These are phyloP conservation scores for Lepidopterella palustris DNA, from an alignment of 495 filamentous ascomycete species.

Conservation along the genomic window DNA sequence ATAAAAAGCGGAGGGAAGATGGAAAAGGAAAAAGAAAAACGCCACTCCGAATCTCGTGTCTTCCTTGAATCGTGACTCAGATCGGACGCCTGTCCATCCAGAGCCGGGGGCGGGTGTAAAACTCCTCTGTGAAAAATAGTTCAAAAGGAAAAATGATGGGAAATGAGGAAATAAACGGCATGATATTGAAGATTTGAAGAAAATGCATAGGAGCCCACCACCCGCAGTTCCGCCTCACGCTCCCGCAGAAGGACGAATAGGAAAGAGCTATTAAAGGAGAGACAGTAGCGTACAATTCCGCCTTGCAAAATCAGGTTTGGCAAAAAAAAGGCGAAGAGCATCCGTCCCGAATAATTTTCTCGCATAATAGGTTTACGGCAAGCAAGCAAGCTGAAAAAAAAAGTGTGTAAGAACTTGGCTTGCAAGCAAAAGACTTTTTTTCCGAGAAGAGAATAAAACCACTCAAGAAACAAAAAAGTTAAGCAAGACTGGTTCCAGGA, in stretches of 20 bases:
- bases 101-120: too few relatives aligned
- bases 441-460: neutral
- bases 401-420: neutral
- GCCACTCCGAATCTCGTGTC: neutral
- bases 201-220: too few relatives aligned
- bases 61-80: neutral
- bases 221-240: neutral
- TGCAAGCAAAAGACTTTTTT: neutral
- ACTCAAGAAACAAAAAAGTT: too few relatives aligned
- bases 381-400: neutral
- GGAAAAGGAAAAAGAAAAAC: too few relatives aligned
- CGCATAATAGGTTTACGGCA: neutral
- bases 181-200: neutral
- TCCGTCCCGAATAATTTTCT: too few relatives aligned
- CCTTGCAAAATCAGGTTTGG: neutral
- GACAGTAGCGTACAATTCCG: neutral
- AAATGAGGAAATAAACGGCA: neutral
- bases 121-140: neutral
- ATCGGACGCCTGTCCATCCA: too few relatives aligned
- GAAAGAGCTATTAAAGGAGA: neutral
- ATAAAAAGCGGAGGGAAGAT: too few relatives aligned
- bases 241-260: too few relatives aligned
- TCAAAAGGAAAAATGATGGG: neutral
- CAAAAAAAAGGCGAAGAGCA: neutral
- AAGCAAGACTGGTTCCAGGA: too few relatives aligned